Base-by-base conservation (phyloP, 2,329 filamentous ascomycete species). In the Xylariaceae sp. region DNA sequence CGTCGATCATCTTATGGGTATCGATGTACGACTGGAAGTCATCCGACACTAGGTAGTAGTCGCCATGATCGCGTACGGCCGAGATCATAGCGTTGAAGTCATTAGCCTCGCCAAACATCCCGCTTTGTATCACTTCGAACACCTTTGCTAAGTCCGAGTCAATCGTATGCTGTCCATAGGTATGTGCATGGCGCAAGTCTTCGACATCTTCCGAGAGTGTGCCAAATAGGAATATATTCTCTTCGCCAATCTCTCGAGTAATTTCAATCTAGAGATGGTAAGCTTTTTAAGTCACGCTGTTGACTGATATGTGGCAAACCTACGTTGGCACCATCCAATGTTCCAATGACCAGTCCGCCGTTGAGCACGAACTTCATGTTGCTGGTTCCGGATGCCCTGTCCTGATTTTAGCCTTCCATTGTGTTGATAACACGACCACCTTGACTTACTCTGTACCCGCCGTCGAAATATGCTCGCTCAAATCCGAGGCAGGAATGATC, bases 311-410 rank as follows among this genome's bases (percentile, higher is more conserved):
- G 21, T 16, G 32, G n/a, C 4, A 23, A 20, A 46, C 87, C 81
- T 81, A 94, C 91, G 69, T 99, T 99, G 59, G 94, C 94, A 70
- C 94, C 94, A 68, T 99, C 94, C 70, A 93, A 97, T 16, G 94
- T 99, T 65, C 94, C 94, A 64, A 99, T 99, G 68, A 99, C 96
- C 57, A 99, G 80, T 60, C 94, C 94, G 60, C 94, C 94, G 67
- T 97, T 99, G 67, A 99, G 81, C 11, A 97, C 94, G 73, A 99
- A 99, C 75, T 99, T 99, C 94, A 99, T 99, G 84, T 99, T 99
- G 68, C 91, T 96, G 10, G 92, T 96, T 59, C 93, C 93, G 60
- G 83, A 86, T 16, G 84, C 84, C 70, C 79, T 82, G 42, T 49
- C 16, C 2, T 24, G 1, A 18, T 6, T 35, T 63, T 47, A 57